phyloP scores from a whole-genome alignment of 441 rosid genomes.

The Cnidoscolus chayamansa region DNA sequence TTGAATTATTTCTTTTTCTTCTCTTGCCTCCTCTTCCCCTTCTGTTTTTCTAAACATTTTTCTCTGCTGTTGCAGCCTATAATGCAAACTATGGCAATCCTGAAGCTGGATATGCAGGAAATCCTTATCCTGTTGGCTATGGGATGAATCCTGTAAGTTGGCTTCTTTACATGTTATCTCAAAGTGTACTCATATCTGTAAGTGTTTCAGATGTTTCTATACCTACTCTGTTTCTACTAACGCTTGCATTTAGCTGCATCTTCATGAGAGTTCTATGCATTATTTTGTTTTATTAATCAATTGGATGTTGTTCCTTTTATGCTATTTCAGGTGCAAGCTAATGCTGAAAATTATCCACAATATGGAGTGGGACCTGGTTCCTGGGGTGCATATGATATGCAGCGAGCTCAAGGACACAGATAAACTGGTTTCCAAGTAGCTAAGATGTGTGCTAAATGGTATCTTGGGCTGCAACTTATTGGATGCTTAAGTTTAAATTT shows the following conservation, averaged over 20 bases:
- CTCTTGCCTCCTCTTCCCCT: background rate
- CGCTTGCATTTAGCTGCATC: background rate
- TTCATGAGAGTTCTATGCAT: background rate
- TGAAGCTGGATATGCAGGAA: slow-evolving; percentile 64
- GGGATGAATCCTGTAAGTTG: slow-evolving; percentile 78
- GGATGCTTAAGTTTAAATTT: slow-evolving; percentile 28
- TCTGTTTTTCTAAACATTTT: slow-evolving; percentile 6
- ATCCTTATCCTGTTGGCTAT: slow-evolving; percentile 64
- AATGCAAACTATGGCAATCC: slow-evolving; percentile 55
- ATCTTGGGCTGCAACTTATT: slow-evolving; percentile 41
- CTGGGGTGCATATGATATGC: slow-evolving; percentile 65
- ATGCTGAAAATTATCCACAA: slow-evolving; percentile 68
- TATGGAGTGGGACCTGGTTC: slow-evolving; percentile 64
- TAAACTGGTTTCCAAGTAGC: slow-evolving; percentile 35
- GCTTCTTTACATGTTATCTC: background rate
- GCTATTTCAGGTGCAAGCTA: slow-evolving; percentile 48
- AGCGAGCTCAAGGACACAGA: slow-evolving; percentile 69
- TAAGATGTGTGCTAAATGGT: slow-evolving; percentile 35
- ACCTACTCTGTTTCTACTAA: no score
- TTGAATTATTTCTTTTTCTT: background rate
- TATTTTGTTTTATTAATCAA: background rate
- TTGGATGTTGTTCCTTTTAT: slow-evolving; percentile 1
- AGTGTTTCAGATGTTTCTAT: slow-evolving; percentile 1
- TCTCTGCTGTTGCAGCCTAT: slow-evolving; percentile 50
- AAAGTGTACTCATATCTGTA: background rate